Percentiles rank a stretch among this genome's conserved stretches.
Conservation (phyloP, 257 asterid species). For the Solanum piurae region DNA sequence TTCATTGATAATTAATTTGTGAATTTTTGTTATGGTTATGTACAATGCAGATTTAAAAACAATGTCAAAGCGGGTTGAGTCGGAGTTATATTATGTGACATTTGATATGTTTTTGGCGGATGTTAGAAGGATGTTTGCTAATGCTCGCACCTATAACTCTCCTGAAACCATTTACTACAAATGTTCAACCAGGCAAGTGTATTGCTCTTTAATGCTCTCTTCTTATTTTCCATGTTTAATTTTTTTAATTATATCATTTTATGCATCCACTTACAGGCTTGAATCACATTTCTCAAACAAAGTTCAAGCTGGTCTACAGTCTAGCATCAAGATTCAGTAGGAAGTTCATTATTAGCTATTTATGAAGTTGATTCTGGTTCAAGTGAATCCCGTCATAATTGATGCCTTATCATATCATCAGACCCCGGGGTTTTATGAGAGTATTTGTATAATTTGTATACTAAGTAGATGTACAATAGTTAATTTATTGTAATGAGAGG, state of each 20-base stretch:
- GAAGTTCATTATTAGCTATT: not conserved
- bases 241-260: not conserved
- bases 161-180: conserved; percentile 87
- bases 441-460: not conserved
- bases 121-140: conserved; percentile 68
- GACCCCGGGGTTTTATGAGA: not conserved
- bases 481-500: not conserved
- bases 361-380: not conserved
- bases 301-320: conserved; percentile 76
- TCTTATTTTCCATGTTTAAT: not conserved
- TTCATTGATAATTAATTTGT: not conserved
- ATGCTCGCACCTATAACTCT: conserved; percentile 95
- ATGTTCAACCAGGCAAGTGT: conserved; percentile 75
- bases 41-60: conserved; percentile 64
- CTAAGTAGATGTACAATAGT: not conserved
- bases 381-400: not conserved
- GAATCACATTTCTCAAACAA: conserved; percentile 63
- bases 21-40: not conserved
- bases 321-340: conserved; percentile 54
- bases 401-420: not conserved
- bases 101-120: conserved; percentile 94
- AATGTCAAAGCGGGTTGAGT: conserved; percentile 87
- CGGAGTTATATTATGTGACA: conserved; percentile 78
- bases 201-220: not conserved
- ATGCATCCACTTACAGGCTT: conserved; percentile 38